phyloP scores from a whole-genome alignment of 345 rosid species.

The Salix suchowensis region DNA sequence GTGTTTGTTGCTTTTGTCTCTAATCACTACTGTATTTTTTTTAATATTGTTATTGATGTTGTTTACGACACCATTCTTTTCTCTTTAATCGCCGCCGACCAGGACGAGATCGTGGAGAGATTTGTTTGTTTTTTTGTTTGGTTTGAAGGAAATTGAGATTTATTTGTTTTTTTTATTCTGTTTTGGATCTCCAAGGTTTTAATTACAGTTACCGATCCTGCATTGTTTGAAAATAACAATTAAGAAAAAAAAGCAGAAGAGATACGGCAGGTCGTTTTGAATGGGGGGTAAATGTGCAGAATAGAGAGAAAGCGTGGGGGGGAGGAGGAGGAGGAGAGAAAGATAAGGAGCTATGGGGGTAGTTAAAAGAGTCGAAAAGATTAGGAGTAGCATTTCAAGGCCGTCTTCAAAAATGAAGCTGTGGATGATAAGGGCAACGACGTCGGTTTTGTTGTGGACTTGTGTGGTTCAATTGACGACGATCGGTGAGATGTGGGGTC shows the following conservation, averaged over 20 bases:
- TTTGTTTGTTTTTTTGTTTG: background rate
- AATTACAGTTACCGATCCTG: slow-evolving; percentile 7
- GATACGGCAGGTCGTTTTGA: slow-evolving; percentile 4
- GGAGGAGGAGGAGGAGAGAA: slow-evolving; percentile 39
- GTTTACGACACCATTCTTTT: background rate
- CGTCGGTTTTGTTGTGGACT: slow-evolving; percentile 88
- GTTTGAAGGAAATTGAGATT: background rate
- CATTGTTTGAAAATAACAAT: slow-evolving; percentile 24
- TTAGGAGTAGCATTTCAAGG: slow-evolving; percentile 29
- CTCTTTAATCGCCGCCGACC: slow-evolving; percentile 12
- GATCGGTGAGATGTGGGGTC: slow-evolving; percentile 87
- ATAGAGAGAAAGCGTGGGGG: slow-evolving; percentile 36
- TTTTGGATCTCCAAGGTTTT: background rate
- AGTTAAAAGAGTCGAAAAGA: slow-evolving; percentile 40
- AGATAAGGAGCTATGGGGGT: slow-evolving; percentile 22
- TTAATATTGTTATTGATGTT: too few species aligned
- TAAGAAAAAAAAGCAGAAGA: background rate
- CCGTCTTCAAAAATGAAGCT: slow-evolving; percentile 52
- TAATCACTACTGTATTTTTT: background rate
- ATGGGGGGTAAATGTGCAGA: slow-evolving; percentile 40
- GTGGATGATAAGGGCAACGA: slow-evolving; percentile 89
- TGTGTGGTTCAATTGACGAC: slow-evolving; percentile 88
- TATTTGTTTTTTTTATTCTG: background rate
- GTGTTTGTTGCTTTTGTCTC: background rate
- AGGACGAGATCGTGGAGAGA: slow-evolving; percentile 4